Conservation (phyloP, 768 basidiomycete genomes). For the Austroboletus eburneus region DNA sequence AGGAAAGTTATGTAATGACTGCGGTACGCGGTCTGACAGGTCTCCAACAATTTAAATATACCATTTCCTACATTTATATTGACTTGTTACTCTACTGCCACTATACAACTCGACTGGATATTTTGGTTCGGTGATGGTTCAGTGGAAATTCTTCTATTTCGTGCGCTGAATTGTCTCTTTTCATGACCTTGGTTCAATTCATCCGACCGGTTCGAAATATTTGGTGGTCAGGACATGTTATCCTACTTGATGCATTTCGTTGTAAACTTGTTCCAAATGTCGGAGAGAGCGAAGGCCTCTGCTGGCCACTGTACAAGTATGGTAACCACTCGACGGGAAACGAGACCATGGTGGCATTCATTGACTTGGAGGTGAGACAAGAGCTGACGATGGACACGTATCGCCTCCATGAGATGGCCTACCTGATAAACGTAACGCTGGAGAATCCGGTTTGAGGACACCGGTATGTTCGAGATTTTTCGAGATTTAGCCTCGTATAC, state of each 20-base stretch:
- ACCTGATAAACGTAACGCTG: constrained; percentile 18
- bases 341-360: constrained; percentile 39
- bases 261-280: constrained; percentile 37
- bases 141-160: not conserved
- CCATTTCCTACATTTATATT: no score
- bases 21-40: no score
- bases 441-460: constrained; percentile 2
- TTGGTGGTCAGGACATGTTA: constrained; percentile 38
- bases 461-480: no score
- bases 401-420: constrained; percentile 36
- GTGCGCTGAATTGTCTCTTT: not conserved
- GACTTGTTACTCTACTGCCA: no score
- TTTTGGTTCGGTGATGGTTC: constrained; percentile 42
- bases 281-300: constrained; percentile 21
- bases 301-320: constrained; percentile 42
- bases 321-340: constrained; percentile 9
- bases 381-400: constrained; percentile 41
- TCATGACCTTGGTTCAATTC: constrained; percentile 34
- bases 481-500: no score
- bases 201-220: constrained; percentile 42
- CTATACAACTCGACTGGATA: no score
- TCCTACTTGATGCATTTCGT: constrained; percentile 30
- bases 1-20: no score
- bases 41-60: no score
- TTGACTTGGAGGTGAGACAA: constrained; percentile 32